These are phyloP conservation scores for Plectosphaerella sp. DNA, from an alignment of 2,329 filamentous ascomycete species.

Conservation along the genomic window DNA sequence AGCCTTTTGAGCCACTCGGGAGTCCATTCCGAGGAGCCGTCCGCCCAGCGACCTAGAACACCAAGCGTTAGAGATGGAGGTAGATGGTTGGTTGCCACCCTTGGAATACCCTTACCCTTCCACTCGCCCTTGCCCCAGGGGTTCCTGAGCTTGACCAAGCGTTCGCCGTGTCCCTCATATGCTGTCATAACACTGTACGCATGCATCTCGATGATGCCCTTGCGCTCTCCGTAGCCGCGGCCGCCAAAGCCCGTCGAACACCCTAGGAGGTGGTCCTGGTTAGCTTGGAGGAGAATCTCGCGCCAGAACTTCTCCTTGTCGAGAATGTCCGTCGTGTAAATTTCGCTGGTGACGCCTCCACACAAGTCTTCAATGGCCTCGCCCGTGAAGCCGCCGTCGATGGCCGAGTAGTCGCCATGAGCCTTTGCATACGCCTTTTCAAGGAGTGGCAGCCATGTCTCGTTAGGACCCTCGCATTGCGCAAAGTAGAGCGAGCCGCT, in stretches of 20 bases:
- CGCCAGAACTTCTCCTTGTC: slow-evolving; percentile 71
- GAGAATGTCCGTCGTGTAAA: slow-evolving; percentile 64
- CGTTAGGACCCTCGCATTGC: slow-evolving; percentile 68
- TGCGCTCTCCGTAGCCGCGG: slow-evolving; percentile 40
- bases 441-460: slow-evolving; percentile 75
- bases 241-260: slow-evolving; percentile 48
- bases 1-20: slow-evolving; percentile 66
- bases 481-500: slow-evolving; percentile 73
- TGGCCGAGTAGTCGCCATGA: slow-evolving; percentile 72
- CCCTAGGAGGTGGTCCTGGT: slow-evolving; percentile 70
- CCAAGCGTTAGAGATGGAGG: background rate
- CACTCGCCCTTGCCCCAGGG: slow-evolving; percentile 81
- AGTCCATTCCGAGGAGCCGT: slow-evolving; percentile 72
- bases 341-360: slow-evolving; percentile 62
- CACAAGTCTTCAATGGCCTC: slow-evolving; percentile 58
- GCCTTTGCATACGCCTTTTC: slow-evolving; percentile 81
- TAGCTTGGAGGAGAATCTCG: slow-evolving; percentile 72
- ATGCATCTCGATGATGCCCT: slow-evolving; percentile 55
- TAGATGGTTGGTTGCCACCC: slow-evolving; percentile 35
- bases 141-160: slow-evolving; percentile 64
- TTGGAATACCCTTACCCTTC: slow-evolving; percentile 60
- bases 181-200: slow-evolving; percentile 58
- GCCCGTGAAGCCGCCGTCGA: slow-evolving; percentile 66
- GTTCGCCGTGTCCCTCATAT: slow-evolving; percentile 55
- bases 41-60: slow-evolving; percentile 32